A percentile compares a stretch with the other conserved stretches of the same genome.
phyloP scores from a whole-genome alignment of 2,329 filamentous ascomycete species.

The Microdochium trichocladiopsis region DNA sequence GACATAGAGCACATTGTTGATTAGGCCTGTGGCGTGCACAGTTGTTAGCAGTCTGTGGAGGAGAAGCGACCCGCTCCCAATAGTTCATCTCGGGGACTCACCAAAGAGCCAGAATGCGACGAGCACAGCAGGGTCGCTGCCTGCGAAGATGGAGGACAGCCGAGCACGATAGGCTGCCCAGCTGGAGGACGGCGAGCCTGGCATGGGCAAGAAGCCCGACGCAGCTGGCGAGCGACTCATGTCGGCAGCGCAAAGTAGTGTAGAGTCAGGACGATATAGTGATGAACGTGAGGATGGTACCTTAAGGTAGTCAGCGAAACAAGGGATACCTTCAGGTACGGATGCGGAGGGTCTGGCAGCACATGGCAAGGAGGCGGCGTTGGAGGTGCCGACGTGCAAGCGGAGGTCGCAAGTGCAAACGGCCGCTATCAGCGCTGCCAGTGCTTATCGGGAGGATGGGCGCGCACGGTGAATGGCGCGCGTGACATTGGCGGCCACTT shows the following conservation, averaged over 20 bases:
- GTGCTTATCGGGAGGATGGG: too few relatives aligned
- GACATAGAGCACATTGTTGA: slow-evolving; percentile 98
- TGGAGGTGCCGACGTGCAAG: too few relatives aligned
- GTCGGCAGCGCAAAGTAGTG: background rate
- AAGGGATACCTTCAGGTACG: too few relatives aligned
- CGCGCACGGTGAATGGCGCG: too few relatives aligned
- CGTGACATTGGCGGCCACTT: too few relatives aligned
- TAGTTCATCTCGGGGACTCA: slow-evolving; percentile 29
- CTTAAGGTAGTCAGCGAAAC: too few relatives aligned
- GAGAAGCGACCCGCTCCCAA: background rate
- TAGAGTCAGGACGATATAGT: background rate
- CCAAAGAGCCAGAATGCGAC: slow-evolving; percentile 92
- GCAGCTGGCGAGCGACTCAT: slow-evolving; percentile 32
- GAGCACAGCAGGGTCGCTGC: slow-evolving; percentile 64
- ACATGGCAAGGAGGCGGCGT: too few relatives aligned
- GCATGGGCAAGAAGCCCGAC: slow-evolving; percentile 45
- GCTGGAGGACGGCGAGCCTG: slow-evolving; percentile 54
- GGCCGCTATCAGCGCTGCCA: too few relatives aligned
- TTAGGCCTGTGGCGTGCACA: slow-evolving; percentile 52
- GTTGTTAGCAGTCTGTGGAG: background rate
- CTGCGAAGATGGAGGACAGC: slow-evolving; percentile 54
- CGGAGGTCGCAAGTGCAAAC: too few relatives aligned
- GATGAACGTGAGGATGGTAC: background rate
- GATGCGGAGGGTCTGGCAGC: too few relatives aligned
- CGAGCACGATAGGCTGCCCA: slow-evolving; percentile 69